Conservation (phyloP, 805 yeast genomes). For the Candida schatavii region DNA sequence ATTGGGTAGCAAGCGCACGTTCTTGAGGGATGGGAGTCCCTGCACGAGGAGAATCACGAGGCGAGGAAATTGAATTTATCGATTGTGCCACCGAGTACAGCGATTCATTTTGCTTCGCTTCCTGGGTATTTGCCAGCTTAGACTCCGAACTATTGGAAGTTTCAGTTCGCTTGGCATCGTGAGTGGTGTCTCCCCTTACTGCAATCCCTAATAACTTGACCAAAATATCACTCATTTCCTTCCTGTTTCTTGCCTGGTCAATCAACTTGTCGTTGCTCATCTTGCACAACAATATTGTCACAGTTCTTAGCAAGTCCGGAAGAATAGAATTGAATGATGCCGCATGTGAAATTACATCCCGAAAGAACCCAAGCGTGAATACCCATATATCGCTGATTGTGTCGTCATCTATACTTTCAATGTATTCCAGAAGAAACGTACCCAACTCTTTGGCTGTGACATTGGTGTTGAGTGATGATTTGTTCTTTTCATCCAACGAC, state of each 20-base stretch:
- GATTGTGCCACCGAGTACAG: slow-evolving; percentile 3
- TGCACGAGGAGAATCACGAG: not conserved
- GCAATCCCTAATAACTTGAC: slow-evolving; percentile 20
- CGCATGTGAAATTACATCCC: slow-evolving; percentile 50
- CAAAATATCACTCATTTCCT: slow-evolving; percentile 45
- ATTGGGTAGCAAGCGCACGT: slow-evolving; percentile 25
- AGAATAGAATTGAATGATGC: slow-evolving; percentile 46
- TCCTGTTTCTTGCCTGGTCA: slow-evolving; percentile 59
- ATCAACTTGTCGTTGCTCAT: slow-evolving; percentile 59
- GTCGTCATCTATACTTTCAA: slow-evolving; percentile 67
- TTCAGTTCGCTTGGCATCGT: slow-evolving; percentile 2
- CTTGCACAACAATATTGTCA: slow-evolving; percentile 53
- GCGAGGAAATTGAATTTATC: slow-evolving; percentile 3
- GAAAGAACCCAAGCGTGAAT: slow-evolving; percentile 55
- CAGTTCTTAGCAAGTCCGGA: slow-evolving; percentile 52
- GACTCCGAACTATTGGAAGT: slow-evolving; percentile 5
- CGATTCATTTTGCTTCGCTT: slow-evolving; percentile 10
- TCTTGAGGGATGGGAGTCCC: slow-evolving; percentile 8
- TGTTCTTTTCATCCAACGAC: slow-evolving; percentile 25
- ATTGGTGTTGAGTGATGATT: slow-evolving; percentile 47
- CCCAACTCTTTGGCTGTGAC: slow-evolving; percentile 46
- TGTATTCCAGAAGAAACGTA: slow-evolving; percentile 57
- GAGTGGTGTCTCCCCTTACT: slow-evolving; percentile 1
- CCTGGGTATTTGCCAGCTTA: not conserved
- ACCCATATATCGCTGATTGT: slow-evolving; percentile 78